phyloP scores from a whole-genome alignment of 768 basidiomycete species.

The Suillus cothurnatus region DNA sequence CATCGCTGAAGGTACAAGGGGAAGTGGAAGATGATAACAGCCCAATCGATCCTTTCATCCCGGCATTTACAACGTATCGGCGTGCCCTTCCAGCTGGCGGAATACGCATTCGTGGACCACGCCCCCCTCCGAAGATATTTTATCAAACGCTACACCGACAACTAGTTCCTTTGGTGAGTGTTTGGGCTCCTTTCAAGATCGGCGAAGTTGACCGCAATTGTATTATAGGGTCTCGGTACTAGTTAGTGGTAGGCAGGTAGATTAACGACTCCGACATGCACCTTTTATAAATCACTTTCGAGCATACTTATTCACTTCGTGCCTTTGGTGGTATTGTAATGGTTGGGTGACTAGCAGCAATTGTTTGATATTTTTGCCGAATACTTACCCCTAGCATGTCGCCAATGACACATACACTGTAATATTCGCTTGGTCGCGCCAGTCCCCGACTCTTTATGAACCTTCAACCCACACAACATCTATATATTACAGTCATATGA shows the following conservation, averaged over 20 bases:
- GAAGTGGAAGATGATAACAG: not conserved
- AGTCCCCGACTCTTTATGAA: not conserved
- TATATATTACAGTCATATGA: not conserved
- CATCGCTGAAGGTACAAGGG: not conserved
- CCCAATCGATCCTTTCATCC: not conserved
- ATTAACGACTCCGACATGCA: not conserved
- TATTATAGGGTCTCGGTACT: not conserved
- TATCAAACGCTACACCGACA: not conserved
- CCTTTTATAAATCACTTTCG: not conserved
- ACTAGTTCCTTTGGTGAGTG: not conserved
- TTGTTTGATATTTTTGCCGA: not conserved
- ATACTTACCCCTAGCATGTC: not conserved
- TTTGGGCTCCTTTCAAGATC: no score
- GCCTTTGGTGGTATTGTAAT: not conserved
- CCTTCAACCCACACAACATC: not conserved
- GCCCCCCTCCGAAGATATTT: constrained; percentile 11
- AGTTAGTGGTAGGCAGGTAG: not conserved
- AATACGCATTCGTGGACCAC: constrained; percentile 12
- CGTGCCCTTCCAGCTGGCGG: not conserved
- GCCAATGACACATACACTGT: not conserved
- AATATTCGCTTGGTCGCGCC: not conserved
- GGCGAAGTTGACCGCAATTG: not conserved
- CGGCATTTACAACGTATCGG: not conserved
- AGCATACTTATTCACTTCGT: not conserved
- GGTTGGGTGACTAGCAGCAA: not conserved